Evolutionary conservation across 1,284 basidiomycete genomes (phyloP), one percentile per base, ranked within the genome.

Genomic region (Athelia sp.): DNA sequence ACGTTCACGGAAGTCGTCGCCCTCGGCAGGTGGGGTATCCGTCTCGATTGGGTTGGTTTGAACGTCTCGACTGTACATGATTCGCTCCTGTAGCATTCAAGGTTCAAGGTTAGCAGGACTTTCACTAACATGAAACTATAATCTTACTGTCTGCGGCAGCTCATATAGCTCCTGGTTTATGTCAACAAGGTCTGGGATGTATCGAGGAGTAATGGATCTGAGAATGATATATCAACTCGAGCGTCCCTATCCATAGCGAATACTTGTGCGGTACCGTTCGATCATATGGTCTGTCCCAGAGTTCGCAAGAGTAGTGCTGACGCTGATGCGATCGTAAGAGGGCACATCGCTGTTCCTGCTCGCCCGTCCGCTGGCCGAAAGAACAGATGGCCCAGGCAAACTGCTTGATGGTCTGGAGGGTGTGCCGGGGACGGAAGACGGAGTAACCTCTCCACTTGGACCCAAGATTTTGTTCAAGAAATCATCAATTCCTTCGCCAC

Each of bases 31-130:
- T 38, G 75, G 58, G 24, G 74, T 55, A 40, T 69, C 79, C 26
- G 69, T 72, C 50, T 85, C 82, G 3, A 83, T 61, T n/a, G 79
- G 74, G 24, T 84, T 76, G 0, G 93, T 97, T 66, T 98, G 95
- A 2, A 96, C 87, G 58, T 93, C 88, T 67, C 96, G 97, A 56
- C 94, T 95, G 62, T 97, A 98, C 45, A 90, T 86, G 21, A 96
- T 86, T n/a, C 85, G 81, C 66, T 92, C 87, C 85, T 90, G 57
- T 49, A 42, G 15, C 36, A 18, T 50, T 29, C 26, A 29, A 29
- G 13, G 4, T 6, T 29, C 26, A 29, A 29, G 13, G 4, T 6
- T 29, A 29, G 13, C 6, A 29, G 26, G 6, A 13, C 26, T 4
- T 29, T 29, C 26, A 13, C 13, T 13, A 29, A 29, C 26, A 13